Conservation (phyloP, 441 rosid species). For the Arabidopsis lyrata region DNA sequence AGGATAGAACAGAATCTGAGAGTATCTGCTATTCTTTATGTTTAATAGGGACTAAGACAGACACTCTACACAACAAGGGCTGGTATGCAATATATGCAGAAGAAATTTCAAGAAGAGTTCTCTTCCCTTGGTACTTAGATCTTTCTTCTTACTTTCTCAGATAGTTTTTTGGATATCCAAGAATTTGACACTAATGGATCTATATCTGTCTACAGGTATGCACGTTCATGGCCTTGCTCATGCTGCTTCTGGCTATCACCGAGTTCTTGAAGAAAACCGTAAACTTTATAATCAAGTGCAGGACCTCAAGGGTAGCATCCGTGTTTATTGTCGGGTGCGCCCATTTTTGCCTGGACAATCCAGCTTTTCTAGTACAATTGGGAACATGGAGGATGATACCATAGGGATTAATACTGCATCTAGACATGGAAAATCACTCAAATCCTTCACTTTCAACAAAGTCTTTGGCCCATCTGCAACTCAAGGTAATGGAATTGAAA, state of each 20-base stretch:
- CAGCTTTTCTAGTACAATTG: constrained; percentile 65
- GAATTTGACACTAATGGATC: constrained; percentile 14
- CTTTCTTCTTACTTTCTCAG: constrained; percentile 19
- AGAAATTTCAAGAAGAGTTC: constrained; percentile 85
- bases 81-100: constrained; percentile 90
- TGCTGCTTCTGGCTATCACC: constrained; percentile 91
- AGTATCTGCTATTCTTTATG: constrained; percentile 14
- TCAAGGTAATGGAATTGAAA: constrained; percentile 61
- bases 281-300: constrained; percentile 90
- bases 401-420: constrained; percentile 75
- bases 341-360: constrained; percentile 85
- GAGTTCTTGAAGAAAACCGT: constrained; percentile 88
- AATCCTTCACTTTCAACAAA: constrained; percentile 89
- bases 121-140: constrained; percentile 67
- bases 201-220: constrained; percentile 57
- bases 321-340: constrained; percentile 94
- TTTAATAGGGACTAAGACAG: constrained; percentile 70
- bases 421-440: constrained; percentile 76
- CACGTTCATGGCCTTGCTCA: constrained; percentile 82
- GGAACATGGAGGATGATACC: constrained; percentile 74
- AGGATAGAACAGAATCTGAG: constrained; percentile 18
- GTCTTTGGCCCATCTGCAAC: constrained; percentile 91
- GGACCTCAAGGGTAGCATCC: constrained; percentile 97
- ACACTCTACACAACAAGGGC: constrained; percentile 74
- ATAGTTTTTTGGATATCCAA: constrained; percentile 21